Conservation (phyloP, 2,329 filamentous ascomycete species). For the Fusarium verticillioides region DNA sequence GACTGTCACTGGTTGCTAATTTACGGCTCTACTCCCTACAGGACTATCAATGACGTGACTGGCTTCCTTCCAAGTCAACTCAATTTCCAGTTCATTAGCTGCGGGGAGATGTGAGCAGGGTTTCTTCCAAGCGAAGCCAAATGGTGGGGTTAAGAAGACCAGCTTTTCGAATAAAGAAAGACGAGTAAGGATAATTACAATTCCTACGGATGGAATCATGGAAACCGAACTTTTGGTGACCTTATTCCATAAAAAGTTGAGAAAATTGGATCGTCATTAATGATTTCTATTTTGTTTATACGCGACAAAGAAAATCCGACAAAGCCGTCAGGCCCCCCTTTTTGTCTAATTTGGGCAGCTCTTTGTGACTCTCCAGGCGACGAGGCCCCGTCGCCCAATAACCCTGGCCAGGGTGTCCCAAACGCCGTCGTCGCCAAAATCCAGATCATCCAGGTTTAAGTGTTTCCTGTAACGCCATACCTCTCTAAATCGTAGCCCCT, state of each 20-base stretch:
- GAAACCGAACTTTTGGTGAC: constrained; percentile 11
- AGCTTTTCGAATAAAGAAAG: not conserved
- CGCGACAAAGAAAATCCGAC: not conserved
- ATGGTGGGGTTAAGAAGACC: constrained; percentile 13
- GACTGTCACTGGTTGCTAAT: not conserved
- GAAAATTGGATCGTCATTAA: constrained; percentile 34
- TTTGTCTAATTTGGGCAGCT: constrained; percentile 56
- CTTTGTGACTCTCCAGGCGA: constrained; percentile 73
- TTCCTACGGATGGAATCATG: not conserved
- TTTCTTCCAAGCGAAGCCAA: not conserved
- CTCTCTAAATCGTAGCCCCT: constrained; percentile 72
- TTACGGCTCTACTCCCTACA: constrained; percentile 1
- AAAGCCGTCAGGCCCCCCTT: constrained; percentile 11
- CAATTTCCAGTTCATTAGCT: constrained; percentile 17
- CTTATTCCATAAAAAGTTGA: constrained; percentile 9
- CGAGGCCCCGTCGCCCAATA: constrained; percentile 70
- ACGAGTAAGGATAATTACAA: constrained; percentile 1
- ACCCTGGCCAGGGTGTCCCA: constrained; percentile 77
- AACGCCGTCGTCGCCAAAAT: constrained; percentile 81
- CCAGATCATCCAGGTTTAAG: constrained; percentile 82
- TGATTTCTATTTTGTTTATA: constrained; percentile 36
- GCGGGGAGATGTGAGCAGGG: constrained; percentile 17
- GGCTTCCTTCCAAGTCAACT: not conserved
- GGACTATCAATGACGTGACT: constrained; percentile 23
- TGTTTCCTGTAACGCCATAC: constrained; percentile 76